phyloP scores from a whole-genome alignment of 805 yeast species.

The Dipodascus albidus region DNA sequence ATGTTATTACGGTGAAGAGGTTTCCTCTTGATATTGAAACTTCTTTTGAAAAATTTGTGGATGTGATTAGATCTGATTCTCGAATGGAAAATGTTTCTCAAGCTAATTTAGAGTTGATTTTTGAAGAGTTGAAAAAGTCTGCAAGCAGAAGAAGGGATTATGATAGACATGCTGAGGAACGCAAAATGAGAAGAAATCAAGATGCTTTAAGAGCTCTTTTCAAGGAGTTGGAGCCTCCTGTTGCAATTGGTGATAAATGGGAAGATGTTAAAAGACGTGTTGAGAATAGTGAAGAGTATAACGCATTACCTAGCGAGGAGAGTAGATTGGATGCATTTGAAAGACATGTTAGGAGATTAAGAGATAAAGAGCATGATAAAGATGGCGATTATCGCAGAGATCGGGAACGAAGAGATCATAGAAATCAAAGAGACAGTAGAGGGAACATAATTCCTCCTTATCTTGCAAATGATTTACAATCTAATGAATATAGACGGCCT shows the following conservation, averaged over 20 bases:
- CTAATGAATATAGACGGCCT: slow-evolving; percentile 17
- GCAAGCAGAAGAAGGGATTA: slow-evolving; percentile 11
- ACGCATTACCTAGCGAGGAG: slow-evolving; percentile 26
- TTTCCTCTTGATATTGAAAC: slow-evolving; percentile 17
- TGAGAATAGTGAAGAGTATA: slow-evolving; percentile 24
- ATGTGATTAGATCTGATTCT: slow-evolving; percentile 14
- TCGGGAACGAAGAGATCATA: neutral
- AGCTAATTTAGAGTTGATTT: slow-evolving; percentile 2
- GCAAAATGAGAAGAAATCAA: slow-evolving; percentile 20
- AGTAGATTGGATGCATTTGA: slow-evolving; percentile 25
- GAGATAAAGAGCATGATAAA: slow-evolving; percentile 18
- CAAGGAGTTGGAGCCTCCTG: slow-evolving; percentile 22
- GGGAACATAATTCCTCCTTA: neutral
- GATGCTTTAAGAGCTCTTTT: slow-evolving; percentile 22
- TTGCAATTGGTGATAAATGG: slow-evolving; percentile 27
- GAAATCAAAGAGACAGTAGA: slow-evolving; percentile 7
- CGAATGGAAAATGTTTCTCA: slow-evolving; percentile 9
- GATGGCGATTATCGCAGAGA: slow-evolving; percentile 11
- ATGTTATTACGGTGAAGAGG: slow-evolving; percentile 31
- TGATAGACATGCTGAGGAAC: slow-evolving; percentile 19
- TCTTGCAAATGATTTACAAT: neutral
- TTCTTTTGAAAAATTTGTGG: slow-evolving; percentile 14
- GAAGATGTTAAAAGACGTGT: slow-evolving; percentile 25
- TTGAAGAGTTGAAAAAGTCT: slow-evolving; percentile 8
- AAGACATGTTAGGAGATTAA: slow-evolving; percentile 21